A percentile compares a stretch with the other conserved stretches of the same genome.
phyloP scores from a whole-genome alignment of 192 early-diverging fungal species.

The Coemansia sp. region DNA sequence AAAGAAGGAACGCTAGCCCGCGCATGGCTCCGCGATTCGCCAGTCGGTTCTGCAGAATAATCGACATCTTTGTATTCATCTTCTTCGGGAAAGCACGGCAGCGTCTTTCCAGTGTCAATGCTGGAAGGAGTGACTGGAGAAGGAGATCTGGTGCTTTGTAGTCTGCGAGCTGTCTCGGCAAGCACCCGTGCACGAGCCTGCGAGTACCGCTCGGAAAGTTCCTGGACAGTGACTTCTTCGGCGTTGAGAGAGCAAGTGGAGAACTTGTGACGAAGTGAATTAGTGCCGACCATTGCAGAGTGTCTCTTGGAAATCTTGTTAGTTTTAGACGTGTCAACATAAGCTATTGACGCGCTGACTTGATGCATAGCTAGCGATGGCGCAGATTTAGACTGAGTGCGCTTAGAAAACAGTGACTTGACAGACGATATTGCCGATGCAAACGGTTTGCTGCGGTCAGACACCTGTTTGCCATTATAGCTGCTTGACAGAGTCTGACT shows the following conservation, averaged over 20 bases:
- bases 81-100: constrained; percentile 43
- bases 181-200: constrained; percentile 30
- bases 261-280: constrained; percentile 8
- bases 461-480: constrained; percentile 9
- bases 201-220: constrained; percentile 24
- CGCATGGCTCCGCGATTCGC: constrained; percentile 3
- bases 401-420: constrained; percentile 37
- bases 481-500: neutral
- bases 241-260: constrained; percentile 5
- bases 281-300: neutral
- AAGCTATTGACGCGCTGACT: neutral
- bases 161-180: constrained; percentile 34
- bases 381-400: neutral
- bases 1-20: constrained; percentile 21
- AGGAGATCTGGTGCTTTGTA: constrained; percentile 22
- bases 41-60: constrained; percentile 1
- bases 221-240: neutral
- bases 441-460: constrained; percentile 22
- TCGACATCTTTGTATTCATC: constrained; percentile 19
- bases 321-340: neutral
- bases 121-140: constrained; percentile 40
- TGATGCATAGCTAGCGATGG: neutral
- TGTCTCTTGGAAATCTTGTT: neutral
- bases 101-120: constrained; percentile 33
- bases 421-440: constrained; percentile 27